Evolutionary conservation across 768 basidiomycete genomes (phyloP), one percentile per base, ranked within the genome.

Genomic region (Tulasnella sp.): DNA sequence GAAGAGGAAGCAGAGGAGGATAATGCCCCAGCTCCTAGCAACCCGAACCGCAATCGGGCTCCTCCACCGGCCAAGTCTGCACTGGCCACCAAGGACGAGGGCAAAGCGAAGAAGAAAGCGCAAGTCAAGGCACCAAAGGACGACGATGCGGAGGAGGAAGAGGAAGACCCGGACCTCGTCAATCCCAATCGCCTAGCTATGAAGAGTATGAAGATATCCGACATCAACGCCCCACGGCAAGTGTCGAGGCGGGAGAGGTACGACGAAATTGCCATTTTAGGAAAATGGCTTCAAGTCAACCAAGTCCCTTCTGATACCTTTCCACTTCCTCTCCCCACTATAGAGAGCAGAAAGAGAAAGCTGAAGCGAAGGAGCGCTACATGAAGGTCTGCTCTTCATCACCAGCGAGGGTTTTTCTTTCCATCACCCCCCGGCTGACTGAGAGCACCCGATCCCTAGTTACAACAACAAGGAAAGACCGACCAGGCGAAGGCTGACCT

Each of bases 311-410:
- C 62, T 68, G 27, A 52, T 52, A 19, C 46, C 27, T n/a, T 48
- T 71, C 24, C 39, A 24, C 40, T 34, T n/a, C 74, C 40, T 40
- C 48, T 78, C n/a, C 52, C 76, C 34, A 18, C 21, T 24, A 74
- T 81, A 96, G 96, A 81, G 97, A 98, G 84, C 92, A 91, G 83
- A 96, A 96, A 84, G 95, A 97, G 85, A 96, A 96, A 87, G 89
- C 93, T 83, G 95, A 96, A 0, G 94, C 95, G 1, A 90, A 94
- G 84, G 94, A 95, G 38, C 87, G 89, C 36, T 97, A 97, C 85
- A 92, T 92, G 92, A 95, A 97, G 90, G 93, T 94, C 38, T 0
- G 87, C 81, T 19, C 42, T 1, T 24, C 34, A 10, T 78, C 39
- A 44, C 16, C n/a, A n/a, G n/a, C n/a, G n/a, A n/a, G n/a, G n/a